Evolutionary conservation across 768 basidiomycete genomes (phyloP).

Genomic region (Serpula lacrymans): DNA sequence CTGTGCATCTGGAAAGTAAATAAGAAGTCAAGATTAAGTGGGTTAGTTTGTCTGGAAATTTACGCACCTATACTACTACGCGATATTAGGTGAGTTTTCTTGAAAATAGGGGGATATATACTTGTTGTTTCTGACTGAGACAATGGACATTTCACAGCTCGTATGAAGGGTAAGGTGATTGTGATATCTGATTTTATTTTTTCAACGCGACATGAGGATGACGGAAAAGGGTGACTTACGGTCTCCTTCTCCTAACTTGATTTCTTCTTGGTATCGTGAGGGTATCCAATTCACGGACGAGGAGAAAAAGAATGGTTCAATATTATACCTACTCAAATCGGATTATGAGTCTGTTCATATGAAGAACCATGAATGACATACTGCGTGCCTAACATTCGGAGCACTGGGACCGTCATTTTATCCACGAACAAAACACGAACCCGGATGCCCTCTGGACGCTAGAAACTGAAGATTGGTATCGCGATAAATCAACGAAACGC

Average conservation of each 20-base stretch:
- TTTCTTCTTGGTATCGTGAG: slow-evolving; percentile 38
- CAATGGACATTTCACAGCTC: slow-evolving; percentile 30
- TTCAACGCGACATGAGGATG: slow-evolving; percentile 8
- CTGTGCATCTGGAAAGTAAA: slow-evolving; percentile 9
- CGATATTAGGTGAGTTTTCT: not conserved
- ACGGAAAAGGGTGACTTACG: slow-evolving; percentile 26
- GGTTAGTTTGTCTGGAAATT: not conserved
- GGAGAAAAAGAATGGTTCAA: slow-evolving; percentile 44
- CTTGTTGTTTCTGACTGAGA: slow-evolving; percentile 5
- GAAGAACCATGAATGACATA: slow-evolving; percentile 10
- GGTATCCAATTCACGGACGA: slow-evolving; percentile 42
- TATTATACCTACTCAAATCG: slow-evolving; percentile 28
- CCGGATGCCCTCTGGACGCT: slow-evolving; percentile 23
- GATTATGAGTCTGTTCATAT: too few species aligned
- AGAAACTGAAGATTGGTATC: not conserved
- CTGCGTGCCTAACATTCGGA: slow-evolving; percentile 37
- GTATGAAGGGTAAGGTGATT: slow-evolving; percentile 50
- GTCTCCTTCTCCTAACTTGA: slow-evolving; percentile 24
- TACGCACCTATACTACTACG: slow-evolving; percentile 10
- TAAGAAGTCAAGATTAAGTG: not conserved
- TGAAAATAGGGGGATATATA: not conserved
- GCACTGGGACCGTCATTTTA: slow-evolving; percentile 25
- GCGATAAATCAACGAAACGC: not conserved
- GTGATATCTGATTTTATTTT: slow-evolving; percentile 45
- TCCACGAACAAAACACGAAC: slow-evolving; percentile 37